phyloP scores from a whole-genome alignment of 1,284 basidiomycete genomes.

The Ustilago trichophora region DNA sequence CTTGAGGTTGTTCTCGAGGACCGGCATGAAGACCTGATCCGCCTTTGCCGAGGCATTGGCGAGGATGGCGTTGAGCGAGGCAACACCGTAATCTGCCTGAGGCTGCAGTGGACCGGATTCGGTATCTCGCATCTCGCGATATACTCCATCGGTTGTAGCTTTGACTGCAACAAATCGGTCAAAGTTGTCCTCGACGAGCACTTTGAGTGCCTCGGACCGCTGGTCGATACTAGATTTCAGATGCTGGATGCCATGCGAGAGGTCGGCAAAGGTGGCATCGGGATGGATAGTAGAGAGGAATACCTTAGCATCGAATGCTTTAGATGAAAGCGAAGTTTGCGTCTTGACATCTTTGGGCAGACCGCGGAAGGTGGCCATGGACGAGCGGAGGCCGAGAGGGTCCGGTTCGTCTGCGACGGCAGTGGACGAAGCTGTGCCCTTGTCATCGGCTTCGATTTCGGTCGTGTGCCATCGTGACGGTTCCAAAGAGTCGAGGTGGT shows the following conservation, averaged over 20 bases:
- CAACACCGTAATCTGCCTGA: constrained; percentile 82
- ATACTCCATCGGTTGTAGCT: constrained; percentile 89
- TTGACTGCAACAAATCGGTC: constrained; percentile 98
- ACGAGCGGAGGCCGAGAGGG: constrained; percentile 65
- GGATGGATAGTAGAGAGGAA: constrained; percentile 93
- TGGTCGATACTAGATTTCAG: constrained; percentile 60
- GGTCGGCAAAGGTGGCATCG: constrained; percentile 92
- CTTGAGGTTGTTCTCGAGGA: constrained; percentile 94
- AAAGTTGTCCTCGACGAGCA: constrained; percentile 97
- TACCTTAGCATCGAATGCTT: constrained; percentile 92
- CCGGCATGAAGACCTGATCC: constrained; percentile 93
- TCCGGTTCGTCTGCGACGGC: constrained; percentile 61
- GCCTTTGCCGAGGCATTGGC: constrained; percentile 80
- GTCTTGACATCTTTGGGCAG: constrained; percentile 42
- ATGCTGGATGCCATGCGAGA: constrained; percentile 69
- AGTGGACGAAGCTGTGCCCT: constrained; percentile 19
- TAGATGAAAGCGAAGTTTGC: constrained; percentile 73
- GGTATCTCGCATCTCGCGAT: constrained; percentile 78
- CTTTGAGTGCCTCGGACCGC: constrained; percentile 87
- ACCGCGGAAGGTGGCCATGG: constrained; percentile 68
- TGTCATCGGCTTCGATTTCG: constrained; percentile 22
- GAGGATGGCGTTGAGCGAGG: constrained; percentile 75
- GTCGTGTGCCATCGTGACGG: constrained; percentile 64
- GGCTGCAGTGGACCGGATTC: constrained; percentile 82
- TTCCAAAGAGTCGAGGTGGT: constrained; percentile 66